Percentiles rank a stretch among this genome's conserved stretches.
phyloP scores from a whole-genome alignment of 2,329 filamentous ascomycete species.

The Fusarium equiseti region DNA sequence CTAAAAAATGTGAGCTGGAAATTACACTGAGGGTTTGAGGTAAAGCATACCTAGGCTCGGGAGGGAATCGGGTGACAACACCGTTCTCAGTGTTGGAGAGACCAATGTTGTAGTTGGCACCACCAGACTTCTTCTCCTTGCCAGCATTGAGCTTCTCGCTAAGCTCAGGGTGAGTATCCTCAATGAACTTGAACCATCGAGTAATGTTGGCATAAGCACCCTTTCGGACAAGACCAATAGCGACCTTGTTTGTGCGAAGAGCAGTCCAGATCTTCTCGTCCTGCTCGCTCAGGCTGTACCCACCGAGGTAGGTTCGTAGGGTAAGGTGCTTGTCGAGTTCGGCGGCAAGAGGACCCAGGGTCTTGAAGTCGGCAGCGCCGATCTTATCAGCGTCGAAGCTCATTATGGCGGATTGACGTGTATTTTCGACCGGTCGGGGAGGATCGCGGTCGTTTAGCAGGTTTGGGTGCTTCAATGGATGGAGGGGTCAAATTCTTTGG shows the following conservation, averaged over 20 bases:
- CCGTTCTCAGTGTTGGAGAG: slow-evolving; percentile 87
- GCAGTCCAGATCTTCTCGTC: slow-evolving; percentile 88
- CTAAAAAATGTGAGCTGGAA: slow-evolving; percentile 40
- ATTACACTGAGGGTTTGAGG: too few species aligned
- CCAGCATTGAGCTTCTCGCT: slow-evolving; percentile 66
- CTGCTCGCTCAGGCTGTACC: slow-evolving; percentile 80
- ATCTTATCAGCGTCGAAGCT: slow-evolving; percentile 47
- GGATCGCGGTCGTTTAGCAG: slow-evolving; percentile 22
- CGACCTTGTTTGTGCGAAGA: slow-evolving; percentile 86
- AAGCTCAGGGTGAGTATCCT: slow-evolving; percentile 83
- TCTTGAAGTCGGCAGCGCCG: slow-evolving; percentile 74
- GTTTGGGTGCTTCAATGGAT: slow-evolving; percentile 39
- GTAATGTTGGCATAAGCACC: slow-evolving; percentile 80
- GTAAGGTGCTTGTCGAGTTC: slow-evolving; percentile 89
- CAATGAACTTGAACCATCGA: slow-evolving; percentile 89
- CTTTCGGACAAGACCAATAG: slow-evolving; percentile 83
- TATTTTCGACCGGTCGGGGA: not conserved
- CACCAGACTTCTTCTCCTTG: slow-evolving; percentile 79
- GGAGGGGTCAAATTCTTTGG: slow-evolving; percentile 47
- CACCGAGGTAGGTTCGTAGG: slow-evolving; percentile 86
- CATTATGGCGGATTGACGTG: slow-evolving; percentile 36
- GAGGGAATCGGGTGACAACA: slow-evolving; percentile 91
- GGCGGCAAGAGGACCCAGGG: slow-evolving; percentile 78
- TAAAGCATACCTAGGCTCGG: slow-evolving; percentile 78
- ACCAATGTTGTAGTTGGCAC: slow-evolving; percentile 89